phyloP scores from a whole-genome alignment of 2,329 filamentous ascomycete genomes.

The Apiospora pterosperma region DNA sequence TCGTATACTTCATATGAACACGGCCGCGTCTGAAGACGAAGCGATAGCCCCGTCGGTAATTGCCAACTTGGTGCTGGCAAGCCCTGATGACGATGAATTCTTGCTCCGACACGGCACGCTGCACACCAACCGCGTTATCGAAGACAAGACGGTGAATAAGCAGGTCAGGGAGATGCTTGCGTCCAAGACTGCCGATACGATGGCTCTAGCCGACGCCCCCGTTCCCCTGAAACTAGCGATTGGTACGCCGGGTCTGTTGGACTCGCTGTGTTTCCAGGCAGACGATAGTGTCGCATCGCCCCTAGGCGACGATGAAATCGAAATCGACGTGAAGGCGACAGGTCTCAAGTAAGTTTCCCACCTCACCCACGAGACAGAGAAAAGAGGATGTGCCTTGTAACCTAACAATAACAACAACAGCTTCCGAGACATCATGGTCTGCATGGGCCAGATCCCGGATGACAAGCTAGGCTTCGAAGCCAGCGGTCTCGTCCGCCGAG shows the following conservation, averaged over 20 bases:
- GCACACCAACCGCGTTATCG: background rate
- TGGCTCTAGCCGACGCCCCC: no score
- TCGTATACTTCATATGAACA: background rate
- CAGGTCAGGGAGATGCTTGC: background rate
- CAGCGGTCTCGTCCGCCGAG: background rate
- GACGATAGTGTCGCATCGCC: background rate
- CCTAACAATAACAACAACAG: no score
- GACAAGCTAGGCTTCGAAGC: background rate
- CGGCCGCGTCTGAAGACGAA: background rate
- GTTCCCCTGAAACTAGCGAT: background rate
- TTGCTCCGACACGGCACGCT: background rate
- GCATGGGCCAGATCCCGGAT: background rate
- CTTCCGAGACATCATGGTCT: constrained; percentile 9
- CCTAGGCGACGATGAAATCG: constrained; percentile 5
- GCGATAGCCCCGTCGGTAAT: no score
- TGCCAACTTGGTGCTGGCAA: no score
- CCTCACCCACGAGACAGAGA: no score
- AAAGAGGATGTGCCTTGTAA: no score
- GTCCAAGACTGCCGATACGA: background rate
- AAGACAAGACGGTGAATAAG: background rate
- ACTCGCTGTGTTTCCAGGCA: background rate
- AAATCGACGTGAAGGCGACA: constrained; percentile 7
- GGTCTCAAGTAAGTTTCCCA: constrained; percentile 1
- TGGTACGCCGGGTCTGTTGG: background rate
- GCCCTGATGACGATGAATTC: background rate